Evolutionary conservation across 495 filamentous ascomycete species (phyloP), one percentile per base, ranked within the genome.

Genomic region (Bombardia bombarda): DNA sequence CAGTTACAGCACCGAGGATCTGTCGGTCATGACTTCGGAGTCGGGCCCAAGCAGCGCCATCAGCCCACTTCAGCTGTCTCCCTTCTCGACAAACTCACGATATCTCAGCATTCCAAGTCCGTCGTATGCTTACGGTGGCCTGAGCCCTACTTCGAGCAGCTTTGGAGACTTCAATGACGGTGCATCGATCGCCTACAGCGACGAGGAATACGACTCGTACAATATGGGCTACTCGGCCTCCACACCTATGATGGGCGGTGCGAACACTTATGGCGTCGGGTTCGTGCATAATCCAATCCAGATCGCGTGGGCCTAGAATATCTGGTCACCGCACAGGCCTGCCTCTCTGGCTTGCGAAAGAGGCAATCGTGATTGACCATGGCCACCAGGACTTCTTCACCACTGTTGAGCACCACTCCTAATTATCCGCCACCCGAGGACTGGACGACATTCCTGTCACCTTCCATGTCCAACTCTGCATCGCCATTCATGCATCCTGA

Each of bases 91-190:
- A 36, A 56, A 60, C 50, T 62, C 65, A 43, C 68, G 73, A 49
- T 78, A 76, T 49, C 71, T 77, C n/a, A 67, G 59, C 51, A 71
- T 77, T 41, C 73, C 74, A 14, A 76, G 72, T 32, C 73, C 72
- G 5, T 72, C 67, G 9, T 73, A 70, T 45, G n/a, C n/a, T n/a
- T n/a, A n/a, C n/a, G 73, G 67, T 39, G 63, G 57, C 2, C 76
- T 76, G 47, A 77, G 72, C 46, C 74, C 74, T 43, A 68, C 72
- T 16, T 70, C 72, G 37, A 77, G 73, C 42, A 70, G 66, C 20
- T 76, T 69, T 53, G 73, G 72, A 17, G 71, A 71, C 40, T 75
- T 68, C 44, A 67, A 68, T 23, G 68, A 72, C 22, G 64, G 66
- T 10, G 57, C 65, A 14, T 73, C 74, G 10, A 56, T 75, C 32